Evolutionary conservation across 192 early-diverging fungal genomes (phyloP).

Genomic region (Oehlia diaphana): DNA sequence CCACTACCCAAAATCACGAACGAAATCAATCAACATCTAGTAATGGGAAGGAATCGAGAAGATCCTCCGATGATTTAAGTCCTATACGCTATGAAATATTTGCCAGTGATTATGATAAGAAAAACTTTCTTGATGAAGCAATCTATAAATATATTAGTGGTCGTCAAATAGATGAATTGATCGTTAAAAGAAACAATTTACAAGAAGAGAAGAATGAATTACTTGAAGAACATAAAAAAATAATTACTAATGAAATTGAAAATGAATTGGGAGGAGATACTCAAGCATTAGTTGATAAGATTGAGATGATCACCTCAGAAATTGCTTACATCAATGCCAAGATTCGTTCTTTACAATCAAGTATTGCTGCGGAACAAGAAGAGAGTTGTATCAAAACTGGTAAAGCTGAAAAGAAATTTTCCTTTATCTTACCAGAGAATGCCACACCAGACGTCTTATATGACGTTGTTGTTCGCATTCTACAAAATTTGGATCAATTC

Average conservation of each 20-base stretch:
- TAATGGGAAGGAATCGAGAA: not conserved
- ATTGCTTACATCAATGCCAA: too few relatives aligned
- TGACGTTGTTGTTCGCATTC: constrained; percentile 49
- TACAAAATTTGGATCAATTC: constrained; percentile 48
- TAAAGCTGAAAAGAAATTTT: constrained; percentile 36
- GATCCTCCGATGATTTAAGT: too few relatives aligned
- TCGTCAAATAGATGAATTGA: constrained; percentile 56
- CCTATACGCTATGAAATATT: too few relatives aligned
- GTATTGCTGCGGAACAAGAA: too few relatives aligned
- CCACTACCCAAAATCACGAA: constrained; percentile 23
- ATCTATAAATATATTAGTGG: constrained; percentile 58
- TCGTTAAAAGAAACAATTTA: constrained; percentile 49
- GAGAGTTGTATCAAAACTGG: not conserved
- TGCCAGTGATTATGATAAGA: not conserved
- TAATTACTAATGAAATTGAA: too few relatives aligned
- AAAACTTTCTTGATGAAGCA: constrained; percentile 53
- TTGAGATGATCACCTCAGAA: too few relatives aligned
- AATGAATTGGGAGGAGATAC: constrained; percentile 30
- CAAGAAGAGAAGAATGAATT: not conserved
- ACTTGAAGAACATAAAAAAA: too few relatives aligned
- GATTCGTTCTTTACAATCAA: constrained; percentile 42
- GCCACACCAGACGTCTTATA: constrained; percentile 49
- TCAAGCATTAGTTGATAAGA: too few relatives aligned
- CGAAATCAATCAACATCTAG: too few relatives aligned
- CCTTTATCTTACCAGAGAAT: constrained; percentile 40